Evolutionary conservation across 352 stramenopile genomes (phyloP), one percentile per base, ranked within the genome.

Genomic region (Pythium vanterpoolii): DNA sequence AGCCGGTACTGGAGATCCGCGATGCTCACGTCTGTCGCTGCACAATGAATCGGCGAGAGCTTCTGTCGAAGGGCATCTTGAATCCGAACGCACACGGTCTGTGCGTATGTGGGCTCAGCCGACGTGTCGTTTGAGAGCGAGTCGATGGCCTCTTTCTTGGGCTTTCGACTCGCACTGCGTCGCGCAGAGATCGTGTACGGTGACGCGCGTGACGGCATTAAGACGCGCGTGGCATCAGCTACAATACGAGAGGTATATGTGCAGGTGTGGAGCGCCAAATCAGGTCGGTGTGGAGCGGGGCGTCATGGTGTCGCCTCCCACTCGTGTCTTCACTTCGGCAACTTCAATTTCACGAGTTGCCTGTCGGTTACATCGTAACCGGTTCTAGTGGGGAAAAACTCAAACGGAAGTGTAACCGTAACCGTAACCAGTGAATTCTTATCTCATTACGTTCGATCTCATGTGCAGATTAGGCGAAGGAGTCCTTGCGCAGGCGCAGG

Each of bases 401-500:
- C 18, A 42, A 42, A 42, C 8, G 34, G 14, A 11, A 36, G 31
- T 36, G 6, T 36, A n/a, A n/a, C n/a, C n/a, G n/a, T n/a, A n/a
- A n/a, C n/a, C n/a, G n/a, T 36, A 13, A 42, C 4, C 34, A 4
- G 19, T 42, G 34, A 7, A 21, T 4, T 42, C 34, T 19, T 2
- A 16, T 42, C 19, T 42, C 9, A 13, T 7, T 16, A 18, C 5
- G 34, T 7, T 42, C 9, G 5, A 13, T 16, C 10, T 42, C 13
- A 10, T 8, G 10, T 18, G 6, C 23, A 7, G 18, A 1, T 51
- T 16, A 51, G 9, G 44, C 33, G 61, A 89, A 90, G 18, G 78
- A 78, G 55, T 95, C 83, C 52, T 95, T 95, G 27, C 76, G 80
- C 1, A 73, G 74, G 8, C 86, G 86, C 38, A 95, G 62, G 58